A percentile compares a stretch with the other conserved stretches of the same genome.
Evolutionary conservation across 2,329 filamentous ascomycete species (phyloP).

Genomic region (Alternaria ventricosa): DNA sequence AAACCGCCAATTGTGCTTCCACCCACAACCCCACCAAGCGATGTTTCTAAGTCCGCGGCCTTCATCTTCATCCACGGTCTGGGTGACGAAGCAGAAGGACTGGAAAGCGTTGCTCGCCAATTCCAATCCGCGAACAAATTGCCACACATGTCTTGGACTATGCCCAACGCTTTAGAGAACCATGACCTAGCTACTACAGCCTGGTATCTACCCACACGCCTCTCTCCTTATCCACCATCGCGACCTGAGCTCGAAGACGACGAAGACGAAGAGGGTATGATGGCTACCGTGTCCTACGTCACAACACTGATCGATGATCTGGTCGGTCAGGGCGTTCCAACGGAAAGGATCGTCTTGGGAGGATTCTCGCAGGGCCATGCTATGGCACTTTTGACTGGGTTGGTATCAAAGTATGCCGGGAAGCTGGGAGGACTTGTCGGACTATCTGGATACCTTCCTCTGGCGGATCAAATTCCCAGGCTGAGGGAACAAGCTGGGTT

Average conservation of each 20-base stretch:
- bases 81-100: conserved; percentile 55
- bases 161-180: conserved; percentile 58
- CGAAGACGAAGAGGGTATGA: conserved; percentile 56
- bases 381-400: conserved; percentile 52
- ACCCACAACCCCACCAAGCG: conserved; percentile 41
- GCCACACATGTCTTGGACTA: conserved; percentile 57
- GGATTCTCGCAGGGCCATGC: conserved; percentile 59
- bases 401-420: conserved; percentile 52
- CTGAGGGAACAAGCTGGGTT: conserved; percentile 49
- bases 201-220: conserved; percentile 54
- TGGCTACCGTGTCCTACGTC: conserved; percentile 50
- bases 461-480: conserved; percentile 48
- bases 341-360: conserved; percentile 54
- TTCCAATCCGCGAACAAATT: conserved; percentile 58
- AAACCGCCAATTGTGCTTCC: conserved; percentile 48
- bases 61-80: conserved; percentile 57
- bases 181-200: conserved; percentile 55
- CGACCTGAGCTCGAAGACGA: conserved; percentile 54
- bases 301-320: conserved; percentile 53
- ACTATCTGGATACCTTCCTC: conserved; percentile 57
- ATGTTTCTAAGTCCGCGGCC: conserved; percentile 50
- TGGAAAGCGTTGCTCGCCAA: conserved; percentile 54
- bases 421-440: conserved; percentile 52
- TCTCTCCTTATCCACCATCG: conserved; percentile 49
- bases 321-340: conserved; percentile 50